Percentiles rank a stretch among this genome's conserved stretches.
Evolutionary conservation across 257 asterid genomes (phyloP).

Genomic region (Forsythia viridissima): DNA sequence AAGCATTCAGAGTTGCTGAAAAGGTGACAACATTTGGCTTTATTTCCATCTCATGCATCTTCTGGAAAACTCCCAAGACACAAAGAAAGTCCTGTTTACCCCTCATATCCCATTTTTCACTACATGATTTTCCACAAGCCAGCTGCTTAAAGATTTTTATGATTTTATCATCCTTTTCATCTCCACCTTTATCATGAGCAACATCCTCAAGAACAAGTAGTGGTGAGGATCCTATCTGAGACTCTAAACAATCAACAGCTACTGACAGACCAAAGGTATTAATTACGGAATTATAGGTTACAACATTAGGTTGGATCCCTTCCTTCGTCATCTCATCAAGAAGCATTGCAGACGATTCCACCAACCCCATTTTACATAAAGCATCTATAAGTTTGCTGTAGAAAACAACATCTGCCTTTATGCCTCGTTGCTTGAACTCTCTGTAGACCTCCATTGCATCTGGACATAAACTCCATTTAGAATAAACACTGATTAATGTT

Average conservation of each 20-base stretch:
- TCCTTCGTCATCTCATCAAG: conserved; percentile 89
- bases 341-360: conserved; percentile 72
- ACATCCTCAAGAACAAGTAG: conserved; percentile 22
- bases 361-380: conserved; percentile 85
- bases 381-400: conserved; percentile 91
- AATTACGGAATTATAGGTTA: conserved; percentile 91
- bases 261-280: conserved; percentile 80
- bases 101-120: conserved; percentile 34
- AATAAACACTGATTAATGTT: conserved; percentile 76
- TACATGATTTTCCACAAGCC: conserved; percentile 47
- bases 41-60: conserved; percentile 90
- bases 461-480: conserved; percentile 66
- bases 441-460: conserved; percentile 71
- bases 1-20: conserved; percentile 87
- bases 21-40: conserved; percentile 97
- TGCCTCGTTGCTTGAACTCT: conserved; percentile 72
- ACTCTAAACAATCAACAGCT: conserved; percentile 35
- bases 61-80: conserved; percentile 69
- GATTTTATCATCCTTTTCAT: conserved; percentile 52
- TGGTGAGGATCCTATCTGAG: conserved; percentile 36
- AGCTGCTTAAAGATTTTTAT: conserved; percentile 62
- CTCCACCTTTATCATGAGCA: conserved; percentile 27
- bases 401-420: conserved; percentile 95
- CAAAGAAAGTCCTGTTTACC: conserved; percentile 63
- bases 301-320: conserved; percentile 97